A percentile compares a stretch with the other conserved stretches of the same genome.
These are phyloP conservation scores for Patellaria atrata DNA, from an alignment of 495 filamentous ascomycete species.

Conservation along the genomic window DNA sequence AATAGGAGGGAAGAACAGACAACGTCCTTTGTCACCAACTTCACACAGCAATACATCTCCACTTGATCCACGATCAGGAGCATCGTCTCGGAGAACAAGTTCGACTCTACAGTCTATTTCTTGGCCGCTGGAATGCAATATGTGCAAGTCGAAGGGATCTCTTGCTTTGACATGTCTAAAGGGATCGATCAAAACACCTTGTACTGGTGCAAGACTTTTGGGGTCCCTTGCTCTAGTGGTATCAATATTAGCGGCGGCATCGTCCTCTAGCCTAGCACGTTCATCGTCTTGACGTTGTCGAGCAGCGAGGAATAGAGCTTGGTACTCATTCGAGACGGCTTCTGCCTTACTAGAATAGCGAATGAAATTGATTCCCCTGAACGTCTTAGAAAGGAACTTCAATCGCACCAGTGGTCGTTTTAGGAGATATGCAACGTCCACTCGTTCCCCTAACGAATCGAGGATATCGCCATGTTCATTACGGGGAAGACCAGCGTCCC, in stretches of 20 bases:
- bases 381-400: slow-evolving; percentile 74
- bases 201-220: slow-evolving; percentile 52
- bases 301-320: slow-evolving; percentile 60
- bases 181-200: slow-evolving; percentile 55
- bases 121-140: slow-evolving; percentile 82
- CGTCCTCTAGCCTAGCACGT: slow-evolving; percentile 73
- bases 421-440: slow-evolving; percentile 86
- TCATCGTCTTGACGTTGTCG: slow-evolving; percentile 74
- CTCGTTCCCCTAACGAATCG: slow-evolving; percentile 66
- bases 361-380: slow-evolving; percentile 46
- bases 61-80: slow-evolving; percentile 35
- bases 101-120: slow-evolving; percentile 81
- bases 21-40: slow-evolving; percentile 57
- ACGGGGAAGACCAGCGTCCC: slow-evolving; percentile 55
- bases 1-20: slow-evolving; percentile 83
- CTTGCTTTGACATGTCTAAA: slow-evolving; percentile 67
- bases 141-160: slow-evolving; percentile 73
- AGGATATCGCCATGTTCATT: slow-evolving; percentile 69
- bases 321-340: slow-evolving; percentile 41
- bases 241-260: slow-evolving; percentile 75
- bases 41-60: slow-evolving; percentile 88
- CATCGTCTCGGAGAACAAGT: slow-evolving; percentile 67
- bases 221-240: slow-evolving; percentile 63
- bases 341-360: slow-evolving; percentile 44
- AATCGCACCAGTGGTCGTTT: slow-evolving; percentile 79